Conservation (phyloP, 306 rosid species). For the Trifolium dubium region DNA sequence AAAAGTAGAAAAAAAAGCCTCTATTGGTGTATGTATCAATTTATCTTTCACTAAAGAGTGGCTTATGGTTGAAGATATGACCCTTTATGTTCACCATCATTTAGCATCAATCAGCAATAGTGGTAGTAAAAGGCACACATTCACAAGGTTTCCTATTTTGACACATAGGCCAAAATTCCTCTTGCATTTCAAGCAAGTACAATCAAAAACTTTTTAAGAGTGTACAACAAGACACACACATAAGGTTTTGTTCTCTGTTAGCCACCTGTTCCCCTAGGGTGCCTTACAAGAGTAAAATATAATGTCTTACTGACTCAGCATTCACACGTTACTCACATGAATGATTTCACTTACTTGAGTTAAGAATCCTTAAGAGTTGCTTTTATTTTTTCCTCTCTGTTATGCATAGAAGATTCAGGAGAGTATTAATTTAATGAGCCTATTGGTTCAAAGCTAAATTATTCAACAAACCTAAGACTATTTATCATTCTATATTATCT, state of each 20-base stretch:
- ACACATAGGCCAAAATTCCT: constrained; percentile 39
- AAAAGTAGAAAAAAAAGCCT: constrained; percentile 29
- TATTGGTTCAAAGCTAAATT: background rate
- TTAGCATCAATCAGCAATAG: background rate
- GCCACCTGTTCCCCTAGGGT: constrained; percentile 65
- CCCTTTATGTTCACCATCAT: constrained; percentile 20
- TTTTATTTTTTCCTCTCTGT: background rate
- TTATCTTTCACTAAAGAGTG: constrained; percentile 19
- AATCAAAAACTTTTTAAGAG: constrained; percentile 27
- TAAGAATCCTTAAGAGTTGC: background rate
- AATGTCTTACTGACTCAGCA: constrained; percentile 42
- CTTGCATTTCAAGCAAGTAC: constrained; percentile 60
- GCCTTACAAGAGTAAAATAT: constrained; percentile 69
- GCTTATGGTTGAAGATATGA: constrained; percentile 39
- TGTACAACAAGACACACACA: constrained; percentile 39
- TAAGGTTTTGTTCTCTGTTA: constrained; percentile 35
- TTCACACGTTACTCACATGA: constrained; percentile 31
- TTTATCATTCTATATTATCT: background rate
- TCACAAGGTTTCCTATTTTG: constrained; percentile 40
- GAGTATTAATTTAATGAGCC: background rate
- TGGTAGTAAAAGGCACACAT: constrained; percentile 33
- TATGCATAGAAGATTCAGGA: background rate
- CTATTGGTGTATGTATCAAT: constrained; percentile 31
- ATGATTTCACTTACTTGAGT: constrained; percentile 5
- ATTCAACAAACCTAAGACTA: background rate